phyloP scores from a whole-genome alignment of 225 moss, liverwort and hornwort species.

The Pseudoscleropodium purum region DNA sequence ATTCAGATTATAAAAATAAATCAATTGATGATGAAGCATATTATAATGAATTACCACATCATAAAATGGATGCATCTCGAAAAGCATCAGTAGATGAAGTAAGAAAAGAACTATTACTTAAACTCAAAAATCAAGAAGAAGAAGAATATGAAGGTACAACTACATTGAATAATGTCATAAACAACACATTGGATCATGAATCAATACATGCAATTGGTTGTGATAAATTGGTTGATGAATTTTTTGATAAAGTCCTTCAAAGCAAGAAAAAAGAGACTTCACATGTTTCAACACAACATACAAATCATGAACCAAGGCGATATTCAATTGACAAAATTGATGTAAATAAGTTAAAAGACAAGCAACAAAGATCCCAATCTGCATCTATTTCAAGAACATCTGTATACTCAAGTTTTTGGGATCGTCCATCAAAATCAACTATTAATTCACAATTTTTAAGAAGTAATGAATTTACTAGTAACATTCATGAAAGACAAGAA shows the following conservation, averaged over 20 bases:
- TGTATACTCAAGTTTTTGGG: not conserved
- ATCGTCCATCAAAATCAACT: not conserved
- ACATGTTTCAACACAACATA: not conserved
- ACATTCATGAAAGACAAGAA: not conserved
- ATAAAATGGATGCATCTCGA: not conserved
- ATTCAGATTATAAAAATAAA: not conserved
- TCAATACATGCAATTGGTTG: not conserved
- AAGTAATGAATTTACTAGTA: not conserved
- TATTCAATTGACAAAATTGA: conserved; percentile 11
- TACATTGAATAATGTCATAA: not conserved
- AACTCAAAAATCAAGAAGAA: not conserved
- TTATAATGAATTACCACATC: not conserved
- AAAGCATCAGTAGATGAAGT: not conserved
- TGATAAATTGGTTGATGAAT: not conserved
- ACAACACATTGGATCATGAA: not conserved
- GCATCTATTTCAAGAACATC: conserved; percentile 1
- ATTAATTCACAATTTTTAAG: not conserved
- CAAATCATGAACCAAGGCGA: not conserved
- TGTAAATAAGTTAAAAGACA: not conserved
- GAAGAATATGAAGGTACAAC: not conserved
- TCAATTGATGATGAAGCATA: not conserved
- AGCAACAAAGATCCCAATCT: not conserved
- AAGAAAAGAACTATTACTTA: not conserved
- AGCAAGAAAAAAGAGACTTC: not conserved
- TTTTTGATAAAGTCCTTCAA: not conserved